These are phyloP conservation scores for Neonectria magnoliae DNA, from an alignment of 2,329 filamentous ascomycete species.

Conservation along the genomic window DNA sequence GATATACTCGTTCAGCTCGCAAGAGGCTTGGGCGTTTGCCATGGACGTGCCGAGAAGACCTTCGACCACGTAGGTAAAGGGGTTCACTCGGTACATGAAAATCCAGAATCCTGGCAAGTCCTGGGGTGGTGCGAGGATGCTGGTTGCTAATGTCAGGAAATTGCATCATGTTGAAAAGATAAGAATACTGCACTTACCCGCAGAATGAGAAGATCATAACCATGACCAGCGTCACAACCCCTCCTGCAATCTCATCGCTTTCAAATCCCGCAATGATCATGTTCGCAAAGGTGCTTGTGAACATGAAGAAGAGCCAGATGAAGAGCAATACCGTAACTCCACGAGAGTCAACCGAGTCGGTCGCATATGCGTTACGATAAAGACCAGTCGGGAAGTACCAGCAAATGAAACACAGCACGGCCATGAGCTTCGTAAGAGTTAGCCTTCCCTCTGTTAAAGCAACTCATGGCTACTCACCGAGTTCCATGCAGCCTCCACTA, in stretches of 20 bases:
- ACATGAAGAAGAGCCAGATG: conserved; percentile 70
- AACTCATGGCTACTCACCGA: neutral
- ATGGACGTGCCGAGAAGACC: conserved; percentile 20
- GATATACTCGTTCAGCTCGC: conserved; percentile 19
- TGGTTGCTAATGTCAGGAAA: neutral
- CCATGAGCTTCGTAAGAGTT: conserved; percentile 1
- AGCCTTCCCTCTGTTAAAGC: no score
- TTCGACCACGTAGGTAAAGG: conserved; percentile 26
- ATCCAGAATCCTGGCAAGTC: conserved; percentile 26
- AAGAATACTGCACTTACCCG: conserved; percentile 17
- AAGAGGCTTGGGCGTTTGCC: conserved; percentile 14
- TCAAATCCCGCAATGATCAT: conserved; percentile 72
- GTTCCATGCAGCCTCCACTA: conserved; percentile 30
- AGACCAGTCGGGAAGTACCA: conserved; percentile 76
- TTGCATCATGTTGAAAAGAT: neutral
- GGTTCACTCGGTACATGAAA: conserved; percentile 26
- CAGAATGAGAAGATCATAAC: conserved; percentile 69
- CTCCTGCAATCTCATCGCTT: conserved; percentile 69
- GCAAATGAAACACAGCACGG: conserved; percentile 66
- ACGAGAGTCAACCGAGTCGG: conserved; percentile 57
- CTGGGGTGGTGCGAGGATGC: conserved; percentile 15
- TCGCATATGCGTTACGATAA: conserved; percentile 64
- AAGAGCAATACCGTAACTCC: conserved; percentile 72
- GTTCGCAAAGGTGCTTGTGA: conserved; percentile 71
- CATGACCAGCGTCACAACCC: conserved; percentile 71